Evolutionary conservation across 1,284 basidiomycete species (phyloP).

Genomic region (Coniferiporia weirii): DNA sequence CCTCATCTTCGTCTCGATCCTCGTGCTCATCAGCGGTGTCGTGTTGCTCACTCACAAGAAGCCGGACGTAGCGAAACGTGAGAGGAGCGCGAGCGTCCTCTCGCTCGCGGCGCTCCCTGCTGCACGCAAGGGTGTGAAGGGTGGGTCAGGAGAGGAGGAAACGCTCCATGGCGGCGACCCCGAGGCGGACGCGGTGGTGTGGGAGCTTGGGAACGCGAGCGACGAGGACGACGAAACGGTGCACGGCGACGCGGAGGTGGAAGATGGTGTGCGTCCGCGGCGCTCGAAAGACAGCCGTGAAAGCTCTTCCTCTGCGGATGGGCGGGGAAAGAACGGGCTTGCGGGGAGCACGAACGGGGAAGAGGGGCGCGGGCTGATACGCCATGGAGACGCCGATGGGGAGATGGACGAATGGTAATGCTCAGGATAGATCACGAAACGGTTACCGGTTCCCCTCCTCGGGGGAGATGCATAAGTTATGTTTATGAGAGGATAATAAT

Average conservation of each 20-base stretch:
- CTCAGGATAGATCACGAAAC: too few relatives aligned
- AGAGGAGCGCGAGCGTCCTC: slow-evolving; percentile 19
- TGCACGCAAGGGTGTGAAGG: slow-evolving; percentile 20
- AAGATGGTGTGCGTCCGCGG: not conserved
- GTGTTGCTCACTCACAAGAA: slow-evolving; percentile 83
- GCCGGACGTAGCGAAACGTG: slow-evolving; percentile 43
- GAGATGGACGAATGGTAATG: slow-evolving; percentile 17
- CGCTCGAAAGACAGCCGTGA: not conserved
- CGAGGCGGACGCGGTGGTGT: slow-evolving; percentile 44
- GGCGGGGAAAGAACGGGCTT: slow-evolving; percentile 7
- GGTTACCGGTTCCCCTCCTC: too few relatives aligned
- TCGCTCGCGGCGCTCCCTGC: slow-evolving; percentile 18
- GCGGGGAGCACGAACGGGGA: slow-evolving; percentile 10
- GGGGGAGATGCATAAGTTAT: too few relatives aligned
- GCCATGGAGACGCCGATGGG: slow-evolving; percentile 1
- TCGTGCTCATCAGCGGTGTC: slow-evolving; percentile 81
- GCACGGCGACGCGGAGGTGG: not conserved
- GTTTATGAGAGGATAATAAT: too few relatives aligned
- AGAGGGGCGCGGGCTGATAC: slow-evolving; percentile 19
- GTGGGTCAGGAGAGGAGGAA: slow-evolving; percentile 30
- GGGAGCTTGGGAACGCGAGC: slow-evolving; percentile 62
- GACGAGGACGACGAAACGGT: slow-evolving; percentile 45
- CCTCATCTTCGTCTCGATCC: slow-evolving; percentile 79
- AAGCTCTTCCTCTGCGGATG: not conserved
- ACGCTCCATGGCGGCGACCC: slow-evolving; percentile 31